Conservation (phyloP, 352 stramenopile species). For the Phytopythium kandeliae region DNA sequence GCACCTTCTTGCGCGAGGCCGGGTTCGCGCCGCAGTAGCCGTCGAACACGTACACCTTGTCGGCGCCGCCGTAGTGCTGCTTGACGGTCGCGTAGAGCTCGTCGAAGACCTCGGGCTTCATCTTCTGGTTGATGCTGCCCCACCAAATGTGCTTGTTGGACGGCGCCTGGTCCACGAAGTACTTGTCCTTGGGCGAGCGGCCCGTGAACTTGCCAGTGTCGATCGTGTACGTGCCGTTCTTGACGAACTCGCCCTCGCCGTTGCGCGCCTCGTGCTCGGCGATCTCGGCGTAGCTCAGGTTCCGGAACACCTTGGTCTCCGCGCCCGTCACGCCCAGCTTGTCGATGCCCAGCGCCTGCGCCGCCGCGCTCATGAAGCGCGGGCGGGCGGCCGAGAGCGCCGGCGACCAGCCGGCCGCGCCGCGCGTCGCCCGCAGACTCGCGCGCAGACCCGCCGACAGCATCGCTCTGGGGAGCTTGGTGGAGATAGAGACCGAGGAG, state of each 20-base stretch:
- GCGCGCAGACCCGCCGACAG: constrained; percentile 52
- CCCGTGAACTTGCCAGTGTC: constrained; percentile 99
- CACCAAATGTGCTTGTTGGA: constrained; percentile 96
- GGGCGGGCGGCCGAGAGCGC: constrained; percentile 10
- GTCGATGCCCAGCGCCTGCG: constrained; percentile 62
- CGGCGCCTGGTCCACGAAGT: constrained; percentile 92
- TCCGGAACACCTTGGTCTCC: constrained; percentile 91
- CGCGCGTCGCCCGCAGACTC: constrained; percentile 51
- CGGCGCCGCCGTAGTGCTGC: constrained; percentile 88
- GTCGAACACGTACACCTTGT: constrained; percentile 97
- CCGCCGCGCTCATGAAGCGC: constrained; percentile 42
- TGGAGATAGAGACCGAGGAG: background rate
- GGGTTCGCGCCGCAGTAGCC: constrained; percentile 93
- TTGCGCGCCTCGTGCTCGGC: constrained; percentile 94
- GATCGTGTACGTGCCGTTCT: constrained; percentile 94
- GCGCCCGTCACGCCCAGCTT: constrained; percentile 89
- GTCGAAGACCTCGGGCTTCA: constrained; percentile 92
- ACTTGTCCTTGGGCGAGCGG: constrained; percentile 98
- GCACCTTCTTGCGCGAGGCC: constrained; percentile 92
- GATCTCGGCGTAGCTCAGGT: constrained; percentile 95
- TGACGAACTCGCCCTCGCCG: constrained; percentile 88
- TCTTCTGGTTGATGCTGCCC: constrained; percentile 95
- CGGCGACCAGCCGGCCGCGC: constrained; percentile 19
- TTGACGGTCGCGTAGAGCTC: constrained; percentile 94
- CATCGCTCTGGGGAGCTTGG: constrained; percentile 19